Conservation (phyloP, 129 eudicot genomes). For the carrot (Daucus carota) region DH1_v3.0 NC_030386.2:14159001-14159500, state of each 20-base stretch:
- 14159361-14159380: slow-evolving; percentile 86
- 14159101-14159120: too few relatives aligned
- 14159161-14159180: background rate
- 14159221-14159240: background rate
- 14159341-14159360: background rate
- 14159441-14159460: slow-evolving; percentile 66
- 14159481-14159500: slow-evolving; percentile 9
- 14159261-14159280: background rate
- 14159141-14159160: too few relatives aligned
- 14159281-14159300: background rate
- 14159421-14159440: slow-evolving; percentile 82
- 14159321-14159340: background rate
- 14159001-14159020: background rate
- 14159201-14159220: background rate
- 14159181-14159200: background rate
- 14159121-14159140: too few relatives aligned
- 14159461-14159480: background rate
- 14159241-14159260: background rate
- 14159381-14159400: slow-evolving; percentile 96
- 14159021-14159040: background rate
- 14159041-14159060: background rate
- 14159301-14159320: background rate
- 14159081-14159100: too few relatives aligned
- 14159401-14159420: slow-evolving; percentile 85
- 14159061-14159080: too few relatives aligned